These are phyloP conservation scores for Pseudogymnoascus sp. DNA, from an alignment of 2,329 filamentous ascomycete species.

Conservation along the genomic window DNA sequence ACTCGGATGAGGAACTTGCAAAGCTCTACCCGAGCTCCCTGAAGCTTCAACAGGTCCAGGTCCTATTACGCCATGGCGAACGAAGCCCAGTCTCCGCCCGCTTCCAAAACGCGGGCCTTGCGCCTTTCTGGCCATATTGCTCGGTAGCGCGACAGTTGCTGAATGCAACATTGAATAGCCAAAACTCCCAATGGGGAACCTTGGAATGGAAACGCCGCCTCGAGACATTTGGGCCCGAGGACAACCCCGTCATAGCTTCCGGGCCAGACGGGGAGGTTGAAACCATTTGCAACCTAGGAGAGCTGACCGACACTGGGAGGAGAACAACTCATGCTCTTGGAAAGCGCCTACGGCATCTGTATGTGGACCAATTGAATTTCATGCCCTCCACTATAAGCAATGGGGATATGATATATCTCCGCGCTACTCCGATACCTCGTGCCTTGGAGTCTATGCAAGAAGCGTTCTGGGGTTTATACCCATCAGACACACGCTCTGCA, in stretches of 20 bases:
- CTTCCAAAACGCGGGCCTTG: conserved; percentile 70
- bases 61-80: conserved; percentile 73
- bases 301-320: conserved; percentile 69
- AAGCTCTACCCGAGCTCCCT: conserved; percentile 73
- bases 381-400: conserved; percentile 52
- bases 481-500: conserved; percentile 41
- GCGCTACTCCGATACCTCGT: conserved; percentile 66
- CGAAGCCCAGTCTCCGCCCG: conserved; percentile 81
- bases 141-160: conserved; percentile 65
- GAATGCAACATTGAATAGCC: conserved; percentile 49
- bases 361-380: conserved; percentile 67
- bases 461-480: conserved; percentile 68
- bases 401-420: conserved; percentile 60
- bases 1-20: conserved; percentile 72
- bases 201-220: conserved; percentile 62
- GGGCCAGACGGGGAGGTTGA: conserved; percentile 67
- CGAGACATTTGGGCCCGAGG: conserved; percentile 69
- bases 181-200: conserved; percentile 30
- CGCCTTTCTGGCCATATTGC: conserved; percentile 83
- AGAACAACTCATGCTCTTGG: conserved; percentile 66
- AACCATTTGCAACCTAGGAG: conserved; percentile 69
- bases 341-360: conserved; percentile 59
- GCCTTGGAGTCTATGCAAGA: conserved; percentile 74
- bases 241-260: conserved; percentile 61
- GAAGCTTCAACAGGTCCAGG: conserved; percentile 81